Evolutionary conservation across 352 stramenopile genomes (phyloP).

Genomic region (Globisporangium paroecandrum): DNA sequence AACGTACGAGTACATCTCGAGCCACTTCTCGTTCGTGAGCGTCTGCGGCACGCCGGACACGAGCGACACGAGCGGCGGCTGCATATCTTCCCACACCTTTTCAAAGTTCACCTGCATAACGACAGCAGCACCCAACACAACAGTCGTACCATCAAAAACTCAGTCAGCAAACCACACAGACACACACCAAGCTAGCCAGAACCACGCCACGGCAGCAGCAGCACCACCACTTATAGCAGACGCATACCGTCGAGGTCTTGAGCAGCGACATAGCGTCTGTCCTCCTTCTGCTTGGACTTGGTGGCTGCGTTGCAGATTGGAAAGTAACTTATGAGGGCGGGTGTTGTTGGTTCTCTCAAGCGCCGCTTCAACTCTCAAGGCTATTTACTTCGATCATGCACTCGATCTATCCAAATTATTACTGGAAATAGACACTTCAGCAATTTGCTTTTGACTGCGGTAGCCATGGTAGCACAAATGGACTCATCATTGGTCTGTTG

Average conservation of each 20-base stretch:
- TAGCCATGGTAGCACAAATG: not conserved
- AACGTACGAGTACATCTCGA: conserved; percentile 86
- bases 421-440: not conserved
- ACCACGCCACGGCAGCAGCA: not conserved
- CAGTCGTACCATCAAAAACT: not conserved
- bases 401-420: not conserved
- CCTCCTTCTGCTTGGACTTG: not conserved
- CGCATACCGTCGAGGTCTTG: conserved; percentile 67
- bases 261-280: conserved; percentile 61
- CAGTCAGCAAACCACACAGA: not conserved
- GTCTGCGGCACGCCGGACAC: conserved; percentile 63
- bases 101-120: conserved; percentile 77
- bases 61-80: conserved; percentile 70
- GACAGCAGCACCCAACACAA: not conserved
- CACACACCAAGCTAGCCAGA: not conserved
- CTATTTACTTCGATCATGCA: not conserved
- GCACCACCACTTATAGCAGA: not conserved
- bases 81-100: conserved; percentile 78
- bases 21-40: conserved; percentile 81
- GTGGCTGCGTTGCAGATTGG: not conserved
- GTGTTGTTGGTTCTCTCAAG: not conserved
- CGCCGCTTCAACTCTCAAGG: not conserved
- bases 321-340: not conserved
- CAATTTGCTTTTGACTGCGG: not conserved
- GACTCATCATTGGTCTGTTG: conserved; percentile 2